Percentiles rank a stretch among this genome's conserved stretches.
These are phyloP conservation scores for Fusarium algeriense DNA, from an alignment of 2,329 filamentous ascomycete species.

Conservation along the genomic window DNA sequence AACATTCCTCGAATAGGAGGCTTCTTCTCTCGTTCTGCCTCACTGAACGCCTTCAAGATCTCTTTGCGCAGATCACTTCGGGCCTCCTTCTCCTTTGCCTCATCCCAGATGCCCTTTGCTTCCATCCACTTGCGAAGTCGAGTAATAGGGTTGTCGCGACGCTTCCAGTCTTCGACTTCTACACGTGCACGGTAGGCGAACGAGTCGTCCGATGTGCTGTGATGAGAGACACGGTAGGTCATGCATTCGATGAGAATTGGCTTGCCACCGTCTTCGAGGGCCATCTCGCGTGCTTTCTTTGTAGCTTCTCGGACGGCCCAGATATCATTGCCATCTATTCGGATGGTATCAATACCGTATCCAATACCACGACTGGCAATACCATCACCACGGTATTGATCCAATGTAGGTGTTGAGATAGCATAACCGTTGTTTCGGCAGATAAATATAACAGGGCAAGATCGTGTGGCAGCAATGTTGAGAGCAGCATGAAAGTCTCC, in stretches of 20 bases:
- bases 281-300: slow-evolving; percentile 79
- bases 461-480: slow-evolving; percentile 89
- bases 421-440: slow-evolving; percentile 95
- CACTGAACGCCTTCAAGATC: slow-evolving; percentile 84
- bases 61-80: slow-evolving; percentile 76
- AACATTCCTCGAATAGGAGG: slow-evolving; percentile 80
- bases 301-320: slow-evolving; percentile 88
- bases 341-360: slow-evolving; percentile 93
- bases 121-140: slow-evolving; percentile 93
- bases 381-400: slow-evolving; percentile 92
- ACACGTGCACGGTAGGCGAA: slow-evolving; percentile 95
- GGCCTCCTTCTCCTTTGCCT: slow-evolving; percentile 81
- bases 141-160: slow-evolving; percentile 88
- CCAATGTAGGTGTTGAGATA: slow-evolving; percentile 88
- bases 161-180: slow-evolving; percentile 96
- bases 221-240: slow-evolving; percentile 97
- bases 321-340: slow-evolving; percentile 94
- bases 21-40: slow-evolving; percentile 85
- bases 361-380: slow-evolving; percentile 89
- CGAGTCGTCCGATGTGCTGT: slow-evolving; percentile 96
- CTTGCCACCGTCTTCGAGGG: slow-evolving; percentile 82
- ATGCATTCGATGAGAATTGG: slow-evolving; percentile 94
- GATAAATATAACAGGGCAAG: slow-evolving; percentile 89
- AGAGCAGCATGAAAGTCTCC: slow-evolving; percentile 93
- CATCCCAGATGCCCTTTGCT: slow-evolving; percentile 83